Percentiles rank a stretch among this genome's conserved stretches.
Conservation (phyloP, 495 filamentous ascomycete species). For the Penicillium pulvis region DNA sequence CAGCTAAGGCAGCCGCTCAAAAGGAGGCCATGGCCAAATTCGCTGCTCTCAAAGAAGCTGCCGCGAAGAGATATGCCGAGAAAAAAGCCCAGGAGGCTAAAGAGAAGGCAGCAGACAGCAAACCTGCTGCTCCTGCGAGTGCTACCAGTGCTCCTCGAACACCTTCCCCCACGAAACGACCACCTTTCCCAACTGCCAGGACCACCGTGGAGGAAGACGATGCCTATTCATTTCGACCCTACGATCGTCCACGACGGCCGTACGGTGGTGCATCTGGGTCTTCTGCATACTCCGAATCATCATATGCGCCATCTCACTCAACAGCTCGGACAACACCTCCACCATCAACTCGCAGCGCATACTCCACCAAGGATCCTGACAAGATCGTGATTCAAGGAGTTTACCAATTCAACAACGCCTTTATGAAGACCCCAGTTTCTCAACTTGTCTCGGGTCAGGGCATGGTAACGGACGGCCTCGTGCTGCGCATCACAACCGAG, state of each 20-base stretch:
- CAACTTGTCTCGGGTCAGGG: conserved; percentile 76
- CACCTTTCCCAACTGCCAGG: conserved; percentile 60
- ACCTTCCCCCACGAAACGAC: conserved; percentile 54
- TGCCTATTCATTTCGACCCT: conserved; percentile 78
- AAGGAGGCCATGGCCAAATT: conserved; percentile 52
- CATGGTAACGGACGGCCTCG: conserved; percentile 80
- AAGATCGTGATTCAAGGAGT: conserved; percentile 95
- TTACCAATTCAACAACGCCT: conserved; percentile 83
- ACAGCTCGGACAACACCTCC: conserved; percentile 87
- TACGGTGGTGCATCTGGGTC: conserved; percentile 52
- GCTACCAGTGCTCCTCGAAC: conserved; percentile 39
- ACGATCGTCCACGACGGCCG: conserved; percentile 68
- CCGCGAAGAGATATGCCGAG: conserved; percentile 48
- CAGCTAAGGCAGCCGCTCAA: conserved; percentile 45
- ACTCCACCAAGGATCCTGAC: conserved; percentile 84
- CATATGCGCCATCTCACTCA: conserved; percentile 77
- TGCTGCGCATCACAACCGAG: conserved; percentile 82
- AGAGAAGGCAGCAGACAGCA: conserved; percentile 33
- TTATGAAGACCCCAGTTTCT: conserved; percentile 75
- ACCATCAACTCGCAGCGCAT: conserved; percentile 71
- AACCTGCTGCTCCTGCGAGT: conserved; percentile 29
- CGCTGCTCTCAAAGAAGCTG: conserved; percentile 48
- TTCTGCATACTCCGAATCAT: conserved; percentile 78
- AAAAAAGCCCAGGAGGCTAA: conserved; percentile 47
- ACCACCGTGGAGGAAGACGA: conserved; percentile 69